Percentiles rank a stretch among this genome's conserved stretches.
Evolutionary conservation across 495 filamentous ascomycete species (phyloP).

Genomic region (Rhizodiscina lignyota): DNA sequence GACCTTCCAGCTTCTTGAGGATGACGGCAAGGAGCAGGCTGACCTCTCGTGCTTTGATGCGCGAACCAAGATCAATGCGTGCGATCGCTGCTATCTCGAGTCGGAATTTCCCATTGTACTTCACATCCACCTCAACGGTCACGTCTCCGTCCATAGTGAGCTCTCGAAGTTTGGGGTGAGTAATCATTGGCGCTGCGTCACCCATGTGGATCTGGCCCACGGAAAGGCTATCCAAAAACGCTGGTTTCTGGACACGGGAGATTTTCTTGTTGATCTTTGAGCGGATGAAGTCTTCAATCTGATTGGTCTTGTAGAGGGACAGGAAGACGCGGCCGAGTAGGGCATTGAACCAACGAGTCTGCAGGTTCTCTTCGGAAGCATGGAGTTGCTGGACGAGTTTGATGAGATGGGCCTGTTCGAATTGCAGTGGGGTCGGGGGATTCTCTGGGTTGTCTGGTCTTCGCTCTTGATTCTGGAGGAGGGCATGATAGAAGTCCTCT

Average conservation of each 20-base stretch:
- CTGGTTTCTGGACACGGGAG: conserved; percentile 76
- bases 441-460: conserved; percentile 19
- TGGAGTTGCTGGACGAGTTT: conserved; percentile 75
- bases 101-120: conserved; percentile 76
- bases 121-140: conserved; percentile 67
- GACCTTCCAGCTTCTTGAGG: conserved; percentile 71
- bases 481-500: conserved; percentile 93
- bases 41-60: conserved; percentile 82
- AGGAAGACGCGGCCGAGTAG: conserved; percentile 77
- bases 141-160: conserved; percentile 83
- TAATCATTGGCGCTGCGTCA: conserved; percentile 73
- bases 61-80: conserved; percentile 70
- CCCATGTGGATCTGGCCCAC: conserved; percentile 76
- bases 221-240: conserved; percentile 67
- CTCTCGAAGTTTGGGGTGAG: conserved; percentile 76
- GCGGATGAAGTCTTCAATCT: conserved; percentile 60
- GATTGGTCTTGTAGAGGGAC: conserved; percentile 65
- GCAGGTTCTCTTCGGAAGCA: conserved; percentile 78
- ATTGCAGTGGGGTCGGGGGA: conserved; percentile 58
- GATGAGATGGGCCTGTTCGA: conserved; percentile 71
- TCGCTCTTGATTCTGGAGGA: conserved; percentile 70
- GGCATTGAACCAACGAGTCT: conserved; percentile 90
- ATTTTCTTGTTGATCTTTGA: conserved; percentile 95
- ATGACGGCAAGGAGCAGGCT: conserved; percentile 77
- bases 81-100: conserved; percentile 81